Conservation (phyloP, 2,329 filamentous ascomycete species). For the Alternaria infectoria region DNA sequence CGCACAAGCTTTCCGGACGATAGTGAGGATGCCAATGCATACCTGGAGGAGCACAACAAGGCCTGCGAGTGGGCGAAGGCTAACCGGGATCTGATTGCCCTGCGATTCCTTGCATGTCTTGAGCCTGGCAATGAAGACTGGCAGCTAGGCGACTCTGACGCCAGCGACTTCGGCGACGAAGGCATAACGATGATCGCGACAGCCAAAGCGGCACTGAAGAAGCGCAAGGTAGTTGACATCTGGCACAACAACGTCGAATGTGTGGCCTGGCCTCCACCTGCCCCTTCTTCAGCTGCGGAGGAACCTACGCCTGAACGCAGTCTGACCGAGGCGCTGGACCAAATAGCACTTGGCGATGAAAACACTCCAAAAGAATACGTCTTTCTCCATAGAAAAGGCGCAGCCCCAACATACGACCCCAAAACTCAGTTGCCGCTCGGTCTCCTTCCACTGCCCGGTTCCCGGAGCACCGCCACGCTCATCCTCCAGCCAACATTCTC, state of each 20-base stretch:
- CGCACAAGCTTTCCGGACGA: conserved; percentile 34
- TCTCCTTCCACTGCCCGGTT: conserved; percentile 47
- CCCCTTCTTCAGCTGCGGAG: background rate
- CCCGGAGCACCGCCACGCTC: conserved; percentile 48
- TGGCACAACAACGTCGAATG: conserved; percentile 48
- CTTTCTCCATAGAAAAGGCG: conserved; percentile 51
- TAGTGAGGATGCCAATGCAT: conserved; percentile 31
- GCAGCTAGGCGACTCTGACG: conserved; percentile 16
- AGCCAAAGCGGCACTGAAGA: conserved; percentile 25
- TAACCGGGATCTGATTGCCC: conserved; percentile 49
- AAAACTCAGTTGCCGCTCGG: conserved; percentile 26
- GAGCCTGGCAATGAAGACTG: conserved; percentile 41
- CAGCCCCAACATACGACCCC: conserved; percentile 40
- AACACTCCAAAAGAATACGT: conserved; percentile 18
- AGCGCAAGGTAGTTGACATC: conserved; percentile 46
- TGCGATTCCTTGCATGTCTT: conserved; percentile 46
- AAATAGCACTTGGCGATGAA: background rate
- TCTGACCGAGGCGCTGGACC: background rate
- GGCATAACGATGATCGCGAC: conserved; percentile 13
- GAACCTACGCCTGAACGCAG: background rate
- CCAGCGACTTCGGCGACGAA: background rate
- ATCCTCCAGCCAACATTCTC: conserved; percentile 45
- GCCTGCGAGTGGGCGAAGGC: conserved; percentile 48
- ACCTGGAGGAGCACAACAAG: conserved; percentile 44
- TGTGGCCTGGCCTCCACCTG: conserved; percentile 39